Conservation (phyloP, 1,139 yeast genomes). For the Yamadazyma sp. region DNA sequence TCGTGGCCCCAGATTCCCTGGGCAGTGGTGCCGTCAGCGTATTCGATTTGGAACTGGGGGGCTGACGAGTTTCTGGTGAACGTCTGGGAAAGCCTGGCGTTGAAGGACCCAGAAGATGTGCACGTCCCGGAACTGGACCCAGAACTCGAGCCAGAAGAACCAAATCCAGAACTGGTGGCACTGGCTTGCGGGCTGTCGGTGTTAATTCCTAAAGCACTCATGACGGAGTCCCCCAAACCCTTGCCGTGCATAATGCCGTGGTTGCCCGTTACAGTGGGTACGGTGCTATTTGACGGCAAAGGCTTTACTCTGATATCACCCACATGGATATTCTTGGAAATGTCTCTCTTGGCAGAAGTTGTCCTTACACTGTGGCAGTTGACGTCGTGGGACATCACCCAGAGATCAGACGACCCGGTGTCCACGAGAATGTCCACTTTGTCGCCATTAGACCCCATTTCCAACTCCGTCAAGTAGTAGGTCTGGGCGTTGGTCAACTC, state of each 20-base stretch:
- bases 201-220: conserved; percentile 13
- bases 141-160: conserved; percentile 7
- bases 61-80: conserved; percentile 36
- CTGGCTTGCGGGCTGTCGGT: conserved; percentile 8
- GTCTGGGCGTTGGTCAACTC: conserved; percentile 43
- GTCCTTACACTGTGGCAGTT: conserved; percentile 18
- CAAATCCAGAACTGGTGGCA: conserved; percentile 7
- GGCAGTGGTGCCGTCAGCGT: conserved; percentile 47
- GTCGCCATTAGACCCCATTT: conserved; percentile 34
- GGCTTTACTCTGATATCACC: conserved; percentile 5
- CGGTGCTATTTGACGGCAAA: not conserved
- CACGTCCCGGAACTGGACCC: conserved; percentile 25
- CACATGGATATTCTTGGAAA: conserved; percentile 12
- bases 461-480: conserved; percentile 48
- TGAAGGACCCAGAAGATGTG: conserved; percentile 40
- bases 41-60: conserved; percentile 43
- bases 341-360: not conserved
- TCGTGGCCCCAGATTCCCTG: conserved; percentile 61
- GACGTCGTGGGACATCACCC: conserved; percentile 42
- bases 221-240: conserved; percentile 8
- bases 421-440: conserved; percentile 37
- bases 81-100: conserved; percentile 31
- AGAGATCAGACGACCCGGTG: conserved; percentile 49
- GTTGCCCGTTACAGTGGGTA: conserved; percentile 8
- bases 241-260: conserved; percentile 9